phyloP scores from a whole-genome alignment of 2,329 filamentous ascomycete species.

The Tolypocladium nubicola region DNA sequence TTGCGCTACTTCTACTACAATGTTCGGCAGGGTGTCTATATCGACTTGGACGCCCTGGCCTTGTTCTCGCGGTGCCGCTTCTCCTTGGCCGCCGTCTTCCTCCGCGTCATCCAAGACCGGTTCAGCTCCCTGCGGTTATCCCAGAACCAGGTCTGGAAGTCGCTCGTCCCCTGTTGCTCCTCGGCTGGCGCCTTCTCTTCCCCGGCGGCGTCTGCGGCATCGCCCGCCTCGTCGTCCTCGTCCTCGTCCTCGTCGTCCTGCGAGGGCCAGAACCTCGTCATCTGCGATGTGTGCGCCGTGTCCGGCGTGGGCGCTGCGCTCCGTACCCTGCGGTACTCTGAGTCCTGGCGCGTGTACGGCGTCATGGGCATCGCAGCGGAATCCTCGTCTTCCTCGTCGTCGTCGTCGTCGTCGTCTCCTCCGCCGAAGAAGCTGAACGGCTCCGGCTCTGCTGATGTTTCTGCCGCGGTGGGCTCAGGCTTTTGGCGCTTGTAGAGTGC shows the following conservation, averaged over 20 bases:
- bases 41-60: constrained; percentile 33
- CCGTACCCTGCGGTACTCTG: constrained; percentile 63
- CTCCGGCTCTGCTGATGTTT: constrained; percentile 33
- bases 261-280: constrained; percentile 48
- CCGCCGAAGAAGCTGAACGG: constrained; percentile 69
- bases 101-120: constrained; percentile 53
- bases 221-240: constrained; percentile 15
- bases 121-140: constrained; percentile 55
- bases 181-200: constrained; percentile 8
- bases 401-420: constrained; percentile 34
- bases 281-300: constrained; percentile 65
- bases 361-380: constrained; percentile 55
- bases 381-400: constrained; percentile 33
- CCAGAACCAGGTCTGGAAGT: constrained; percentile 61
- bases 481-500: constrained; percentile 75
- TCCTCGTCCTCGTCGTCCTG: constrained; percentile 23
- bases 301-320: constrained; percentile 93
- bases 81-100: constrained; percentile 54
- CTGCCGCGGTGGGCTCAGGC: constrained; percentile 24
- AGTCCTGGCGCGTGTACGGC: constrained; percentile 70
- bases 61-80: constrained; percentile 57
- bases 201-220: constrained; percentile 18
- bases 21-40: constrained; percentile 11
- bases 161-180: constrained; percentile 24
- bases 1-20: neutral